Conservation (phyloP, 345 rosid genomes). For the Abelmoschus esculentus region DNA sequence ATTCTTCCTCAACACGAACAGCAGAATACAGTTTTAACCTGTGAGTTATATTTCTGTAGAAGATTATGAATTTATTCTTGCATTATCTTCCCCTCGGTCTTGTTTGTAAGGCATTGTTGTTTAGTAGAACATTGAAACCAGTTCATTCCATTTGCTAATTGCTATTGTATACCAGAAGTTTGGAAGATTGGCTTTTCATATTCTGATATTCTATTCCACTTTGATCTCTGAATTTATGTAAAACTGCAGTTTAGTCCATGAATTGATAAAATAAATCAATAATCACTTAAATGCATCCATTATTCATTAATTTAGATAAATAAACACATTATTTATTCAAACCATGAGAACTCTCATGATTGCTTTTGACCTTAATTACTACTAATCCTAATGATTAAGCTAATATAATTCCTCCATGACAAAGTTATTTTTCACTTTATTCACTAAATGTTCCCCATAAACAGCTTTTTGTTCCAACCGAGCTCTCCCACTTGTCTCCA, state of each 20-base stretch:
- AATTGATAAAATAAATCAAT: no score
- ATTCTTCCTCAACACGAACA: neutral
- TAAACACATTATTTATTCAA: neutral
- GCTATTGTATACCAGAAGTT: neutral
- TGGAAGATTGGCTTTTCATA: neutral
- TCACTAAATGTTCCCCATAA: constrained; percentile 72
- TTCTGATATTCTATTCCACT: neutral
- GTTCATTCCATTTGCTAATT: neutral
- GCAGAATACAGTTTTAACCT: neutral
- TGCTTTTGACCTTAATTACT: neutral
- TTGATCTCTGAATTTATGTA: neutral
- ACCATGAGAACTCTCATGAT: neutral
- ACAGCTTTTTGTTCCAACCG: constrained; percentile 48
- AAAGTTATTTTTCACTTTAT: constrained; percentile 65
- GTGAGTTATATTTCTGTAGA: neutral
- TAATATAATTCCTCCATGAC: constrained; percentile 16
- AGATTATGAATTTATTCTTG: neutral
- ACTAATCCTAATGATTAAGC: neutral
- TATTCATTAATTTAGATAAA: no score
- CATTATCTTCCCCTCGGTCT: neutral
- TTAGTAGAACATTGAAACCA: neutral
- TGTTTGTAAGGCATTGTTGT: neutral
- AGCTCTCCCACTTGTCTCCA: constrained; percentile 34
- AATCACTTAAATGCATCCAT: no score
- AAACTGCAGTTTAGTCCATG: no score